Evolutionary conservation across 179 eudicot species (phyloP).

Genomic region (Beta macrorhiza): DNA sequence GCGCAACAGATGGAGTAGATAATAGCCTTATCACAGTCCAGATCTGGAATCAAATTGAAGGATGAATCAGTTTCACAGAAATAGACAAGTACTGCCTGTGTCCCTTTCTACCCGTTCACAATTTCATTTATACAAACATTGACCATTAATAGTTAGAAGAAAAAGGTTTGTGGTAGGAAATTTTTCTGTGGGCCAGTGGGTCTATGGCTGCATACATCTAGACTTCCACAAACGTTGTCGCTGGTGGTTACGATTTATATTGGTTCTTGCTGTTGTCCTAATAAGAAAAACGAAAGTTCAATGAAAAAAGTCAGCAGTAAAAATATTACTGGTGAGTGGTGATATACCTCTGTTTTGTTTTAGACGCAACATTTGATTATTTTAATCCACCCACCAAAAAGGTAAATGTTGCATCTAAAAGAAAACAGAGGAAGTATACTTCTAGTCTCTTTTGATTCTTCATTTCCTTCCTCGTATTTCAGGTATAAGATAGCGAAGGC

Average conservation of each 20-base stretch:
- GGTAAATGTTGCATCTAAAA: no score
- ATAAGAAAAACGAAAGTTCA: no score
- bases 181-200: background rate
- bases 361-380: no score
- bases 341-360: no score
- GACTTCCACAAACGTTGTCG: background rate
- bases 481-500: background rate
- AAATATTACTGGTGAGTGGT: background rate
- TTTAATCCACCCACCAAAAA: no score
- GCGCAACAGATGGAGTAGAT: constrained; percentile 39
- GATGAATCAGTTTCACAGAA: constrained; percentile 9
- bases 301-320: background rate
- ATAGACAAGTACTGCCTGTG: background rate
- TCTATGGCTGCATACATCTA: background rate
- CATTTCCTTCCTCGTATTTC: background rate
- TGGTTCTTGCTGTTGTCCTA: background rate
- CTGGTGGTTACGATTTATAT: background rate
- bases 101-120: background rate
- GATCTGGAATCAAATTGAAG: constrained; percentile 34
- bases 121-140: background rate
- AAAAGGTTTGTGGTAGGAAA: background rate
- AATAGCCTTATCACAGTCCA: constrained; percentile 50
- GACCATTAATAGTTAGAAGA: background rate
- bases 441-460: background rate
- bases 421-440: no score